A percentile compares a stretch with the other conserved stretches of the same genome.
phyloP scores from a whole-genome alignment of 192 early-diverging fungal genomes.

The Blastocladiella britannica region DNA sequence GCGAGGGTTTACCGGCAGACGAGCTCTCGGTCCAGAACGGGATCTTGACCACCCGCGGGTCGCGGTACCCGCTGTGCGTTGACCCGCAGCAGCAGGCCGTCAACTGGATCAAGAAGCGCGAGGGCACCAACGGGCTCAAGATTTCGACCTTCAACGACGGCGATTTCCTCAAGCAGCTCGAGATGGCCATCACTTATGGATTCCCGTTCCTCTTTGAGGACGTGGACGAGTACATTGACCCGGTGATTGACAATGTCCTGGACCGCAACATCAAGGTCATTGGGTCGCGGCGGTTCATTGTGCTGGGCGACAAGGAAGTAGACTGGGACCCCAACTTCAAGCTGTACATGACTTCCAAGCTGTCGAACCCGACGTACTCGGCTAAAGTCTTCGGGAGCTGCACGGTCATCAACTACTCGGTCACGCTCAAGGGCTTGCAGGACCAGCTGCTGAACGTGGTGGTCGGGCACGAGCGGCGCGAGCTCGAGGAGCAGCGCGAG shows the following conservation, averaged over 20 bases:
- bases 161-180: constrained; percentile 89
- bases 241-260: constrained; percentile 89
- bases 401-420: constrained; percentile 98
- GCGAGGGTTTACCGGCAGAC: constrained; percentile 62
- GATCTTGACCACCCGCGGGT: constrained; percentile 81
- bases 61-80: constrained; percentile 90
- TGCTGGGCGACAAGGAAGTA: constrained; percentile 87
- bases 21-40: constrained; percentile 94
- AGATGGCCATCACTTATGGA: constrained; percentile 93
- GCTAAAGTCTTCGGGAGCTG: constrained; percentile 91
- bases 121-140: constrained; percentile 64
- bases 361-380: constrained; percentile 78
- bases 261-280: constrained; percentile 90
- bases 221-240: constrained; percentile 82
- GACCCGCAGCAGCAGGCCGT: constrained; percentile 94
- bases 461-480: constrained; percentile 81
- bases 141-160: constrained; percentile 94
- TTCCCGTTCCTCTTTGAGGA: constrained; percentile 92
- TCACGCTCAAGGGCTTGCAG: constrained; percentile 86
- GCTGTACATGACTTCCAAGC: constrained; percentile 78
- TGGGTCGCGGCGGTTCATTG: constrained; percentile 82
- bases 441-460: constrained; percentile 93
- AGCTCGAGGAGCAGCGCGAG: constrained; percentile 77
- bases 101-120: constrained; percentile 64
- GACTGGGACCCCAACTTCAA: constrained; percentile 97